Conservation (phyloP, 2,329 filamentous ascomycete species). For the Stenocarpella maydis region DNA sequence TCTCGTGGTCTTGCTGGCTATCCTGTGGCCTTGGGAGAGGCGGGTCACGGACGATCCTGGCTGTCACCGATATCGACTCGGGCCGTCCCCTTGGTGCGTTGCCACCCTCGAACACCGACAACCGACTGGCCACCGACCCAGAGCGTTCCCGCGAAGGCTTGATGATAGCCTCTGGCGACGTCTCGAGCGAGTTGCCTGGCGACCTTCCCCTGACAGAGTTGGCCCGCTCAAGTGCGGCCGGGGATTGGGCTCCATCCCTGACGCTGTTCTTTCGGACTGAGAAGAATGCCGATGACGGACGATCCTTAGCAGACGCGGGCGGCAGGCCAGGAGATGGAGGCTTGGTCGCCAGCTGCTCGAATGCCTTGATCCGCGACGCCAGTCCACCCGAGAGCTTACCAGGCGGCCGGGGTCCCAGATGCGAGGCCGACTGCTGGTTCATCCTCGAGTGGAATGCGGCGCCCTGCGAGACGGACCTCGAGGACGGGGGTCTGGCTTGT, state of each 20-base stretch:
- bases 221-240: slow-evolving; percentile 55
- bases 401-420: slow-evolving; percentile 71
- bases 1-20: slow-evolving; percentile 50
- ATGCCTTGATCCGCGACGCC: slow-evolving; percentile 90
- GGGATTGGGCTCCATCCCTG: slow-evolving; percentile 54
- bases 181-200: slow-evolving; percentile 53
- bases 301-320: slow-evolving; percentile 43
- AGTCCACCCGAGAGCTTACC: slow-evolving; percentile 89
- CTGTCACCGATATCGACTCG: slow-evolving; percentile 88
- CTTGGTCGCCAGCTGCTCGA: slow-evolving; percentile 77
- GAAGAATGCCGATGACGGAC: slow-evolving; percentile 65
- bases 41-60: slow-evolving; percentile 78
- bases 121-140: slow-evolving; percentile 61
- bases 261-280: slow-evolving; percentile 59
- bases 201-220: slow-evolving; percentile 49
- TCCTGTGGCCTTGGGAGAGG: slow-evolving; percentile 52
- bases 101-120: slow-evolving; percentile 64
- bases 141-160: slow-evolving; percentile 55
- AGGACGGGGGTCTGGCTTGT: slow-evolving; percentile 53
- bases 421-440: slow-evolving; percentile 58
- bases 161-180: slow-evolving; percentile 52
- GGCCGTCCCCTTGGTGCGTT: slow-evolving; percentile 57
- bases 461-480: slow-evolving; percentile 65
- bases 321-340: slow-evolving; percentile 37
- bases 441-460: slow-evolving; percentile 64